Conservation (phyloP, 768 basidiomycete species). For the Neoboletus magnificus region DNA sequence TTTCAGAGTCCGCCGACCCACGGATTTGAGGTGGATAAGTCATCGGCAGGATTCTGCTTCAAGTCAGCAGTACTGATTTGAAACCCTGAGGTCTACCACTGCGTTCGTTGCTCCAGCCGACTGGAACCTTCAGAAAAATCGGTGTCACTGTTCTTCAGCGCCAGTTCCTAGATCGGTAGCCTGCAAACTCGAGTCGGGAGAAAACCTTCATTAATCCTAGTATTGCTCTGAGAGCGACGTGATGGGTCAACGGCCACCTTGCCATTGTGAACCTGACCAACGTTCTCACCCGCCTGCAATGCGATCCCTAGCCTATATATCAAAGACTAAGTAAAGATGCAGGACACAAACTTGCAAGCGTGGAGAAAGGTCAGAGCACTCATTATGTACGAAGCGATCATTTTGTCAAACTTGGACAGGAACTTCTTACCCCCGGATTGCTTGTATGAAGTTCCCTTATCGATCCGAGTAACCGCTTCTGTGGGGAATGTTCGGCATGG, state of each 20-base stretch:
- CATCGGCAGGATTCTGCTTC: too few species aligned
- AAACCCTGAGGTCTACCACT: too few species aligned
- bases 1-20: too few species aligned
- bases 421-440: not conserved
- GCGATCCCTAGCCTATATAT: not conserved
- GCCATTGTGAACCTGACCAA: not conserved
- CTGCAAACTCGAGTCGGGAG: too few species aligned
- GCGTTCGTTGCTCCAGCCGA: too few species aligned
- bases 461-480: not conserved
- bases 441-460: not conserved
- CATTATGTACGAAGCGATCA: not conserved
- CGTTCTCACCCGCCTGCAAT: not conserved
- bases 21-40: too few species aligned
- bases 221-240: not conserved
- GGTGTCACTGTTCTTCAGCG: not conserved
- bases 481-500: not conserved
- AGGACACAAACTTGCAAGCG: too few species aligned
- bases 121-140: too few species aligned
- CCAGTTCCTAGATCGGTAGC: not conserved
- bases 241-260: not conserved
- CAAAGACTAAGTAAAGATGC: not conserved
- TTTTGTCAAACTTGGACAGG: not conserved
- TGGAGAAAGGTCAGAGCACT: not conserved
- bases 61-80: too few species aligned
- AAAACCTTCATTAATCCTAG: not conserved